Conservation (phyloP, 2,329 filamentous ascomycete genomes). For the Diplodia intermedia region DNA sequence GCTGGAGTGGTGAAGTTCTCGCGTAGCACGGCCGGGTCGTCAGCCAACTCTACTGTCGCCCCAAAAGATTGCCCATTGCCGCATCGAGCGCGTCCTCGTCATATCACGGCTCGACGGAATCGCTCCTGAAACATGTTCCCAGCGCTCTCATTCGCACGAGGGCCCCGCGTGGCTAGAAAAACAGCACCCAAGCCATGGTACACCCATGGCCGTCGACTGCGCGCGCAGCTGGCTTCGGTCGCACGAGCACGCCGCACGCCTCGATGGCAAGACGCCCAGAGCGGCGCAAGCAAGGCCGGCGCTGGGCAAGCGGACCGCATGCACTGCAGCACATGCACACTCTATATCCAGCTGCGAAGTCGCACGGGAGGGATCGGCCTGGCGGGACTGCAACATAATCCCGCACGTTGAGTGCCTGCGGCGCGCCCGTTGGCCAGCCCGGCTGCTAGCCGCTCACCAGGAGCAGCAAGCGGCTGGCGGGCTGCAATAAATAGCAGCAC, state of each 20-base stretch:
- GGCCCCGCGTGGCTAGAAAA: constrained; percentile 29
- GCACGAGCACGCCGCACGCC: constrained; percentile 19
- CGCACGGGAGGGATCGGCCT: constrained; percentile 28
- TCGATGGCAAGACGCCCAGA: constrained; percentile 17
- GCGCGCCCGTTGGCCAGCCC: constrained; percentile 8
- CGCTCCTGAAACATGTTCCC: constrained; percentile 27
- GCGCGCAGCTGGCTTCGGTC: constrained; percentile 26
- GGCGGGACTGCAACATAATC: constrained; percentile 24
- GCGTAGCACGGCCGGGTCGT: constrained; percentile 3
- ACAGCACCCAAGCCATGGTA: constrained; percentile 21
- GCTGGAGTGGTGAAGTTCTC: constrained; percentile 18
- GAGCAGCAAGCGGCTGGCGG: constrained; percentile 21
- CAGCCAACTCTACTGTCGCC: constrained; percentile 4
- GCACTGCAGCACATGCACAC: constrained; percentile 26
- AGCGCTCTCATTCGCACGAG: constrained; percentile 30
- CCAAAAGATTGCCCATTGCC: constrained; percentile 5
- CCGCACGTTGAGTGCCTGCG: constrained; percentile 16
- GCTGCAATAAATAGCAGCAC: constrained; percentile 15
- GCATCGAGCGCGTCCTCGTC: constrained; percentile 11
- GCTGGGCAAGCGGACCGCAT: constrained; percentile 12
- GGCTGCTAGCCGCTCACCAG: constrained; percentile 7
- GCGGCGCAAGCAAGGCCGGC: not conserved
- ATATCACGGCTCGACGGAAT: constrained; percentile 27
- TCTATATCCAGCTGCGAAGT: constrained; percentile 18
- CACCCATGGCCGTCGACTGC: constrained; percentile 15